Evolutionary conservation across 2,329 filamentous ascomycete genomes (phyloP), one percentile per base, ranked within the genome.

Genomic region (Fusarium beomiforme): DNA sequence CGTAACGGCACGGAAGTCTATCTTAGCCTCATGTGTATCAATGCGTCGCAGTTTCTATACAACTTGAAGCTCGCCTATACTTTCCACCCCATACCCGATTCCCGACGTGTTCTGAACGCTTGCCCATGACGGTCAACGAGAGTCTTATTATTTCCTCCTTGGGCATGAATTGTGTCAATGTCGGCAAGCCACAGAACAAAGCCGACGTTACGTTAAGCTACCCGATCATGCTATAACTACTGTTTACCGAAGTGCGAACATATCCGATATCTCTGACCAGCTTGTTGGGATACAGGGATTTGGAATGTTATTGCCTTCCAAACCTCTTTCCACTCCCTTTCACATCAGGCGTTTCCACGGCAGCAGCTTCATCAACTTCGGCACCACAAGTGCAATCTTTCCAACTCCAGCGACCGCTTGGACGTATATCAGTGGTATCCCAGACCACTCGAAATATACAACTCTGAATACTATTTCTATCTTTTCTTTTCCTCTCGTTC

Each of bases 221-320:
- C n/a, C 51, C 26, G 51, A 33, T n/a, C 3, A 13, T 4, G 0
- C 4, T n/a, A 23, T 17, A 2, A 2, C 13, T 8, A 24, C 8
- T n/a, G 12, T 8, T 24, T 12, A 17, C 21, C 31, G 3, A 50
- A 11, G 10, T 2, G 2, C 1, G 14, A 4, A 5, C 9, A 5
- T 24, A 24, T 7, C 21, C 37, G 6, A n/a, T 34, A 8, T 16
- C 19, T 10, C 3, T 4, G 14, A 1, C 5, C 29, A 19, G 1
- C 0, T 13, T 4, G 13, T 10, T 0, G 3, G 14, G 8, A 16
- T 31, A 8, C 13, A 5, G n/a, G 29, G 16, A 0, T 3, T 31
- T 29, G 9, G 13, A n/a, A 6, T 16, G 16, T 1, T 19, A 6
- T 29, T 9, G 6, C 23, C 13, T 29, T 42, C 6, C 14, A 39